Base-by-base conservation (phyloP, 352 stramenopile species). In the Pythium volutum region DNA sequence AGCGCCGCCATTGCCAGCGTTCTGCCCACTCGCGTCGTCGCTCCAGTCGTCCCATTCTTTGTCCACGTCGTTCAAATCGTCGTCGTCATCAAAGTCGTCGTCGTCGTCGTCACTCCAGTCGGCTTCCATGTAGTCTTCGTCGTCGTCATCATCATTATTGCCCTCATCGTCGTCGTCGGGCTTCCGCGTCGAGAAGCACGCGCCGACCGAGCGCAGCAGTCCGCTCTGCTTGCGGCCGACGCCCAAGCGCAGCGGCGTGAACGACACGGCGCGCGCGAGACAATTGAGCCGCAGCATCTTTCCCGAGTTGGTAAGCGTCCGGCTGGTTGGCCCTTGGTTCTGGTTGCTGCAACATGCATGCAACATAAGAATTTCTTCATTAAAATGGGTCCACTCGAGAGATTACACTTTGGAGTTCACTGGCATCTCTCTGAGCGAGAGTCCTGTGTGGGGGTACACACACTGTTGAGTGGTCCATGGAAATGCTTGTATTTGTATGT, bases 221-320 rank as follows among this genome's bases (percentile, higher is more conserved):
- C 46, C 31, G 39, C 42, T 46, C 54, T 55, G 23, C 33, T 56
- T 67, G 31, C 46, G 60, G 56, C 54, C 56, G 6, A 74, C 42
- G 59, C 59, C 55, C 25, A 75, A 62, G 55, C 75, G 72, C 61
- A 84, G 66, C 58, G 78, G 76, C 46, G 69, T 62, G n/a, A 59
- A 48, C 34, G 70, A 70, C 56, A 89, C 64, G 25, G 74, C 77
- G 58, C 74, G 78, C 50, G 83, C 59, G 51, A 89, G 67, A 22
- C 68, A 68, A 18, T 73, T 76, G 66, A 89, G 70, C 1, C 77
- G 77, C 71, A 89, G 61, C 81, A 91, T 88, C 56, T 34, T 10
- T 4, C 20, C 31, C 29, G 31, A 54, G 46, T 33, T 53, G 5
- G 18, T 53, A n/a, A n/a, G n/a, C 45, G 29, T 27, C 25, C 23